phyloP scores from a whole-genome alignment of 805 yeast species.

The Kazachstania taianensis region DNA sequence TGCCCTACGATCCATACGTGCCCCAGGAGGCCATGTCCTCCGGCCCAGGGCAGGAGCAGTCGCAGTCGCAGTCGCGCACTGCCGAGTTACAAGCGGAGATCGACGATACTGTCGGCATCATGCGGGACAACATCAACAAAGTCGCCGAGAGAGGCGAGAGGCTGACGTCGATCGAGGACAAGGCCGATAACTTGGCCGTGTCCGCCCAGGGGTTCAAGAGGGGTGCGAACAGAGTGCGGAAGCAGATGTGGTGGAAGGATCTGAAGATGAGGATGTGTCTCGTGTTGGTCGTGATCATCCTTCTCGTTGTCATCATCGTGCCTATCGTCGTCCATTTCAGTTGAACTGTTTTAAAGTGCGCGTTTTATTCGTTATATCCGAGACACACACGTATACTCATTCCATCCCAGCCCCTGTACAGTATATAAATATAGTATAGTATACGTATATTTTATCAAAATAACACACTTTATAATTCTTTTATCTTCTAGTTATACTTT shows the following conservation, averaged over 20 bases:
- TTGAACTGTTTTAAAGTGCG: background rate
- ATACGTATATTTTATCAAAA: background rate
- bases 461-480: background rate
- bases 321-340: conserved; percentile 88
- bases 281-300: conserved; percentile 66
- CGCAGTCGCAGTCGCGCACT: conserved; percentile 38
- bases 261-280: conserved; percentile 91
- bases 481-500: background rate
- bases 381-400: background rate
- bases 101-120: conserved; percentile 92
- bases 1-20: conserved; percentile 79
- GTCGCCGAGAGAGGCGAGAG: conserved; percentile 93
- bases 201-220: conserved; percentile 91
- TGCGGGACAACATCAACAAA: conserved; percentile 94
- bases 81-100: conserved; percentile 87
- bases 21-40: conserved; percentile 41
- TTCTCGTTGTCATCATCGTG: conserved; percentile 78
- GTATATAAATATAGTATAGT: background rate
- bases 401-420: background rate
- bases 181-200: conserved; percentile 85
- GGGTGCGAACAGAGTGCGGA: conserved; percentile 94
- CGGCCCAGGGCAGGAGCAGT: conserved; percentile 8
- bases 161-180: conserved; percentile 81
- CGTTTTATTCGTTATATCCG: background rate
- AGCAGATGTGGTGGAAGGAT: conserved; percentile 99